phyloP scores from a whole-genome alignment of 23 red algal species.

The Gracilaria caudata region DNA sequence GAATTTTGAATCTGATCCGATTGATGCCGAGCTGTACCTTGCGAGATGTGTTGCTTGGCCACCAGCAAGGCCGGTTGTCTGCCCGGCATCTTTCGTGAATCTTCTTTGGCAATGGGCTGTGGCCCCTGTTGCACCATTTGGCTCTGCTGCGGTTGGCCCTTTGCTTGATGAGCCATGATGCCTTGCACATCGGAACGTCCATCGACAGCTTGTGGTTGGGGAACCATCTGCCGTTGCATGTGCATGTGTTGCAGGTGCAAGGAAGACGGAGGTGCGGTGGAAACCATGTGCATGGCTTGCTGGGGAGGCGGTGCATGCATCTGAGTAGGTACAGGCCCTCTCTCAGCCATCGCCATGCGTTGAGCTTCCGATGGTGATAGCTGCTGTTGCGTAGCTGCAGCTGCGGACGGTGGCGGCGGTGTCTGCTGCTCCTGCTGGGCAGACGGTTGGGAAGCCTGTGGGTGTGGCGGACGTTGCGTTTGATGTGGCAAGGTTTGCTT shows the following conservation, averaged over 20 bases:
- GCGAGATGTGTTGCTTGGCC: slow-evolving; percentile 4
- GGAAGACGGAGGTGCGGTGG: background rate
- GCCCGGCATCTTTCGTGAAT: background rate
- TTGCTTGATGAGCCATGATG: background rate
- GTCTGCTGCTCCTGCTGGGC: background rate
- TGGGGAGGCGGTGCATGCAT: background rate
- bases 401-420: background rate
- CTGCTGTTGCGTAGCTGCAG: background rate
- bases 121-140: background rate
- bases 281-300: slow-evolving; percentile 34
- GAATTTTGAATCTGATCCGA: slow-evolving; percentile 23
- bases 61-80: background rate
- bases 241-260: slow-evolving; percentile 17
- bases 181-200: background rate
- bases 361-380: background rate
- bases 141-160: background rate
- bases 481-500: slow-evolving; percentile 12
- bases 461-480: background rate
- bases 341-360: slow-evolving; percentile 4
- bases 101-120: slow-evolving; percentile 17
- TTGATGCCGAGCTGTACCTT: background rate
- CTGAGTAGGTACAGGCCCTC: background rate
- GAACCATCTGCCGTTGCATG: slow-evolving; percentile 20
- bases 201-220: background rate
- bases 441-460: background rate